phyloP scores from a whole-genome alignment of 139 green algal genomes.

The Ulvella scutata region DNA sequence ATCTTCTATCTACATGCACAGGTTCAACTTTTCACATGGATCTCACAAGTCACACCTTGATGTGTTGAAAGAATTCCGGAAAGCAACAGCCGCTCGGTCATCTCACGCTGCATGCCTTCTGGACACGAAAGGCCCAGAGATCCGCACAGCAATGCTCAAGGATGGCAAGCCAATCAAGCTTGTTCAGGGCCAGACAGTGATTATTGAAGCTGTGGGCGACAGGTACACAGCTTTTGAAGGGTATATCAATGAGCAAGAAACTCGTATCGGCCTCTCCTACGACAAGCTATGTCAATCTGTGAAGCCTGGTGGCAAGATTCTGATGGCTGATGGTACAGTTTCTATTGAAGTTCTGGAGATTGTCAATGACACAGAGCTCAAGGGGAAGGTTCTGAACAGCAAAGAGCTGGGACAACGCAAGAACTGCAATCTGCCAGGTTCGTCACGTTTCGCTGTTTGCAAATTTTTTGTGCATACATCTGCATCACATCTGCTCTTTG shows the following conservation, averaged over 20 bases:
- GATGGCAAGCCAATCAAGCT: conserved; percentile 14
- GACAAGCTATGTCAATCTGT: conserved; percentile 31
- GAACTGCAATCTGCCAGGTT: conserved; percentile 48
- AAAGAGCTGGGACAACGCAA: conserved; percentile 32
- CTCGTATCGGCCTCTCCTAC: conserved; percentile 34
- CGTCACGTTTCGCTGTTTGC: no score
- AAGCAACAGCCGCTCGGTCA: conserved; percentile 11
- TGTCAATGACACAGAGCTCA: conserved; percentile 13
- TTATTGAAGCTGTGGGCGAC: conserved; percentile 31
- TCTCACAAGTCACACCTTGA: conserved; percentile 36
- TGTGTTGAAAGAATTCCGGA: conserved; percentile 37
- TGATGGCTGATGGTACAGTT: conserved; percentile 38
- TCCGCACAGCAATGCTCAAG: conserved; percentile 38
- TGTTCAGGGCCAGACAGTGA: conserved; percentile 15
- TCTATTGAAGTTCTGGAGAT: conserved; percentile 28
- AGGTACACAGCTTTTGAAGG: conserved; percentile 21
- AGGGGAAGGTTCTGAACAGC: conserved; percentile 26
- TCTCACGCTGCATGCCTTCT: conserved; percentile 16
- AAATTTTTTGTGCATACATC: no score
- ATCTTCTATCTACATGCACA: conserved; percentile 10
- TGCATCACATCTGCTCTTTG: no score
- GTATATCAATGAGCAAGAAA: conserved; percentile 14
- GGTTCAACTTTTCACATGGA: conserved; percentile 56
- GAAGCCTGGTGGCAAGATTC: conserved; percentile 29
- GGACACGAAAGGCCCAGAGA: conserved; percentile 47